Base-by-base conservation (phyloP, 2,329 filamentous ascomycete genomes). In the Annulohypoxylon truncatum region DNA sequence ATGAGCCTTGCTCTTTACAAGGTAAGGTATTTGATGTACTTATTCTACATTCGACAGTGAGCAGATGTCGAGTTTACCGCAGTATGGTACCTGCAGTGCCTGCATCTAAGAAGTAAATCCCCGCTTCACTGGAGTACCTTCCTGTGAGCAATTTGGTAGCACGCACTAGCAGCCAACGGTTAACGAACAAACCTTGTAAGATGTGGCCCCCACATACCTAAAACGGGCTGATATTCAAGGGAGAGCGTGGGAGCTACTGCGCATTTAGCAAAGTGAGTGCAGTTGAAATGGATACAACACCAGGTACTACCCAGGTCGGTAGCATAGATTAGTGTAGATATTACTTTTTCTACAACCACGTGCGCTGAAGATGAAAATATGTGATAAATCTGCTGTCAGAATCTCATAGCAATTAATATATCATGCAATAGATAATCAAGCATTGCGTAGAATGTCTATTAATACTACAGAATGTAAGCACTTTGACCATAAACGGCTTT, bases 1-100 rank as follows among this genome's bases (percentile, higher is more conserved):
- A 68, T 57, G 38, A 66, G 64, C 61, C 60, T 67, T 66, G 66
- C 20, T 66, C 54, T n/a, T 20, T 47, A 64, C 46, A 24, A 33
- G 31, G 31, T 33, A 33, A 2, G 31, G n/a, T n/a, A n/a, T n/a
- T 22, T 18, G 18, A 44, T 13, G 18, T 44, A 44, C 40, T 8
- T 26, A 46, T 22, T 10, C 12, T 13, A 46, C 38, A 13, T 35
- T 35, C 31, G 13, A 35, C 31, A 35, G n/a, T 26, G 28, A 57
- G 40, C n/a, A 28, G 48, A 51, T 40, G 3, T 48, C 18, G 26
- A 40, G 10, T 20, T 40, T 13, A n/a, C n/a, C n/a, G n/a, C n/a
- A n/a, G n/a, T n/a, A 22, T 20, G 29, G 35, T 52, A 12, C 33
- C 26, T 20, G 12, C 9, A 31, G 33, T 60, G 59, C 64, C 38